Base-by-base conservation (phyloP, 352 stramenopile genomes). In the Blastocystis sp. region DNA sequence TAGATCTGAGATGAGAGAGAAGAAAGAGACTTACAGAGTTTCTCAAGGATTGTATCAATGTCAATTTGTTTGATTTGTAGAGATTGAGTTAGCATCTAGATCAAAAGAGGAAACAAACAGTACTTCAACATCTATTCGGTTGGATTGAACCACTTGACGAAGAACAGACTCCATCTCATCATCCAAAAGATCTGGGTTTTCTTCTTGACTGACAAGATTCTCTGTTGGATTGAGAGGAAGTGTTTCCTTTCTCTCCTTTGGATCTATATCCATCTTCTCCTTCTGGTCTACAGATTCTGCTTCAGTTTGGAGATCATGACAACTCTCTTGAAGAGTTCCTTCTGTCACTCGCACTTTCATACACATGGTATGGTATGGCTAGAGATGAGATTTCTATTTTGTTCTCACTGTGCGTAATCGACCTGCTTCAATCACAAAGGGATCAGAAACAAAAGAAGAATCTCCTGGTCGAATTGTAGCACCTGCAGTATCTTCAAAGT, bases 341-440 rank as follows among this genome's bases (percentile, higher is more conserved):
- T 73, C 61, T 0, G 61, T 73, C 14, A 73, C 61, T 19, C 61
- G 61, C 61, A 73, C 61, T n/a, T 73, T 73, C 61, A 73, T 73
- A 9, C 61, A 37, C 61, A 73, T 73, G 5, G 61, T 39, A 39
- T 73, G 61, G 61, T 27, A 73, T 7, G 61, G 61, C 61, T 73
- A 14, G 6, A 5, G 19, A 14, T 7, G 24, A 37, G 24, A 7
- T 27, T 6, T 21, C 7, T 19, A 7, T 11, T 0, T 1, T 39
- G 0, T 0, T 21, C 0, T 39, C 32, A 73, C 61, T 6, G 61
- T 73, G 12, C 61, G 61, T 14, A 73, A 39, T 19, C 32, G n/a
- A 27, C 61, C 61, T 39, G 61, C 32, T n/a, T 73, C 61, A 9
- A 73, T 73, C 14, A 73, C 61, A 39, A 73, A 73, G 61, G 61